Conservation (phyloP, 2,329 filamentous ascomycete genomes). For the Arthroderma sp. region DNA sequence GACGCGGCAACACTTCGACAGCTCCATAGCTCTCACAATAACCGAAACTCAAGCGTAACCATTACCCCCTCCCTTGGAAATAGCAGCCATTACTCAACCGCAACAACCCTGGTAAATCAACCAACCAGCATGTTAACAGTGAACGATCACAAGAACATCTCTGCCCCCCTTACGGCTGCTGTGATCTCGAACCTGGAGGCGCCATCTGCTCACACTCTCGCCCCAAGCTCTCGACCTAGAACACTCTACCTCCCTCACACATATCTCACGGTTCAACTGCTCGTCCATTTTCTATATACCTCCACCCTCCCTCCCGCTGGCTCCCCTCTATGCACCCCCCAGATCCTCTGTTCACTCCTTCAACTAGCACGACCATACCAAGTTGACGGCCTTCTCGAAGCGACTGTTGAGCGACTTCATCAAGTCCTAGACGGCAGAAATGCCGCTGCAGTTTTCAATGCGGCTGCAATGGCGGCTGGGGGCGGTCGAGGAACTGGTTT, state of each 20-base stretch:
- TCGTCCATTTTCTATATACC: slow-evolving; percentile 89
- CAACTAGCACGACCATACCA: slow-evolving; percentile 90
- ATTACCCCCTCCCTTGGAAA: slow-evolving; percentile 51
- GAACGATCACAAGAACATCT: background rate
- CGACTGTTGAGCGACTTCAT: slow-evolving; percentile 82
- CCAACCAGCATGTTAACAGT: slow-evolving; percentile 15
- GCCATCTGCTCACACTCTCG: slow-evolving; percentile 40
- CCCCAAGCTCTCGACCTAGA: slow-evolving; percentile 56
- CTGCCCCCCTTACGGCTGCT: background rate
- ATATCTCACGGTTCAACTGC: slow-evolving; percentile 71
- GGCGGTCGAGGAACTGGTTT: slow-evolving; percentile 74
- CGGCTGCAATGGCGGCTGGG: slow-evolving; percentile 92
- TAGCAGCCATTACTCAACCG: slow-evolving; percentile 29
- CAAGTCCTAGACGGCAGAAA: slow-evolving; percentile 82
- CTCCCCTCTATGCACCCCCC: slow-evolving; percentile 75
- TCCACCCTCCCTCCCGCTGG: slow-evolving; percentile 66
- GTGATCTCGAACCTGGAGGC: slow-evolving; percentile 32
- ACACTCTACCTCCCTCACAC: slow-evolving; percentile 91
- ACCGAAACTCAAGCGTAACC: slow-evolving; percentile 70
- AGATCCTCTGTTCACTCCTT: slow-evolving; percentile 87
- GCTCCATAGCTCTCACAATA: slow-evolving; percentile 39
- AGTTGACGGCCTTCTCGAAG: slow-evolving; percentile 82
- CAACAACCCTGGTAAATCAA: slow-evolving; percentile 28
- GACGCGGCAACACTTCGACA: slow-evolving; percentile 66
- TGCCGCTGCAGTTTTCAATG: slow-evolving; percentile 93